Conservation (phyloP, 208 protist genomes). For the Angomonas ambiguus region DNA sequence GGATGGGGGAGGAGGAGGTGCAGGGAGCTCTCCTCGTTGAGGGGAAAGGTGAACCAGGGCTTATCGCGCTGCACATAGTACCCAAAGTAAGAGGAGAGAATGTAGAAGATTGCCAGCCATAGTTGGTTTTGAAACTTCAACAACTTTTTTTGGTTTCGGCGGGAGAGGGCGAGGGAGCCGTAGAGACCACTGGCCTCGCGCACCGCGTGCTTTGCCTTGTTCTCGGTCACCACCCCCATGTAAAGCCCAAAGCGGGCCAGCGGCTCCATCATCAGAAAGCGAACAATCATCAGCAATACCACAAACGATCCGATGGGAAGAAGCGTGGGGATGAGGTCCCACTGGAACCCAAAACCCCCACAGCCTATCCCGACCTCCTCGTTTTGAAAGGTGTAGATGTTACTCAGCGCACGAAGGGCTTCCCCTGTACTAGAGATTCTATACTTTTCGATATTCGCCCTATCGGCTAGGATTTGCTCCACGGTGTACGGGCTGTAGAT, state of each 20-base stretch:
- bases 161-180: conserved; percentile 26
- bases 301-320: conserved; percentile 38
- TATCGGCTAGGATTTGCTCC: not conserved
- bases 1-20: conserved; percentile 48
- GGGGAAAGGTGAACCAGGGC: conserved; percentile 55
- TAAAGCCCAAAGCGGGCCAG: conserved; percentile 50
- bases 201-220: conserved; percentile 16
- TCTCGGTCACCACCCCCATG: conserved; percentile 49
- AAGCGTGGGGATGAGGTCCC: conserved; percentile 21
- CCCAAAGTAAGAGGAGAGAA: conserved; percentile 43
- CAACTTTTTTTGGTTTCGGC: conserved; percentile 27
- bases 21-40: conserved; percentile 26
- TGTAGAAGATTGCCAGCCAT: conserved; percentile 67
- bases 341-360: conserved; percentile 42
- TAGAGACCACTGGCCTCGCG: conserved; percentile 19
- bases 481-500: not conserved
- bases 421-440: conserved; percentile 1
- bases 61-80: conserved; percentile 43
- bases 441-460: not conserved
- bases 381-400: conserved; percentile 3
- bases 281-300: conserved; percentile 43
- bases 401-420: not conserved
- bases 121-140: conserved; percentile 73
- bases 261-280: conserved; percentile 32
- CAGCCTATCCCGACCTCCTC: conserved; percentile 13